Base-by-base conservation (phyloP, 2,329 filamentous ascomycete genomes). In the Pezicula radicicola region DNA sequence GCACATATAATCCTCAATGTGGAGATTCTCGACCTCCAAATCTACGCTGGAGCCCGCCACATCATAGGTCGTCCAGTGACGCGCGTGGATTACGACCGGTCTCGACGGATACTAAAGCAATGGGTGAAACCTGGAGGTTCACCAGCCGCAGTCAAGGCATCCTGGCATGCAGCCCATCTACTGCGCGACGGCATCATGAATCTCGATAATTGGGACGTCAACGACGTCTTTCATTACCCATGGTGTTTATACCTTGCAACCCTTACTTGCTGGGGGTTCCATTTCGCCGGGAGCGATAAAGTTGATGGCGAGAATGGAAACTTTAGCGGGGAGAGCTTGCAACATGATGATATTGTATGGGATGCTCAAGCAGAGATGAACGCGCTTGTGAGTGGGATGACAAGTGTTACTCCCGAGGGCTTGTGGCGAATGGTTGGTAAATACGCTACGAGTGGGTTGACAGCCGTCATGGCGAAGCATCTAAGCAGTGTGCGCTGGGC, bases 231-330 rank as follows among this genome's bases (percentile, higher is more conserved):
- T 60, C 81, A 85, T 59, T 80, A 83, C 16, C 79, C 81, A 0
- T 85, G 82, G 83, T 81, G 78, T 55, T 61, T 85, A 12, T 85
- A 84, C 57, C 68, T 86, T 1, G 79, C 79, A 0, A 82, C 81
- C 0, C 59, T 85, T 39, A 78, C 78, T 0, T 75, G 77, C 30
- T 85, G 81, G 81, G 75, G 76, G 0, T 81, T 80, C 49, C 79
- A 83, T 59, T 76, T 79, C 46, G 69, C 70, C n/a, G 52, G 49
- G 9, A 55, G 40, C 37, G 45, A 51, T 30, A 55, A 53, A 33
- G 51, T 45, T 33, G 52, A 46, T 18, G 28, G 46, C 10, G 51
- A 52, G 4, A 48, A 44, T 19, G 49, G 43, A 6, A 36, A 39
- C 10, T 10, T 27, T 7, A 16, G 15, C n/a, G 33, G 25, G 13